Percentiles rank a stretch among this genome's conserved stretches.
phyloP scores from a whole-genome alignment of 2,329 filamentous ascomycete species.

The Colletotrichum lentis region DNA sequence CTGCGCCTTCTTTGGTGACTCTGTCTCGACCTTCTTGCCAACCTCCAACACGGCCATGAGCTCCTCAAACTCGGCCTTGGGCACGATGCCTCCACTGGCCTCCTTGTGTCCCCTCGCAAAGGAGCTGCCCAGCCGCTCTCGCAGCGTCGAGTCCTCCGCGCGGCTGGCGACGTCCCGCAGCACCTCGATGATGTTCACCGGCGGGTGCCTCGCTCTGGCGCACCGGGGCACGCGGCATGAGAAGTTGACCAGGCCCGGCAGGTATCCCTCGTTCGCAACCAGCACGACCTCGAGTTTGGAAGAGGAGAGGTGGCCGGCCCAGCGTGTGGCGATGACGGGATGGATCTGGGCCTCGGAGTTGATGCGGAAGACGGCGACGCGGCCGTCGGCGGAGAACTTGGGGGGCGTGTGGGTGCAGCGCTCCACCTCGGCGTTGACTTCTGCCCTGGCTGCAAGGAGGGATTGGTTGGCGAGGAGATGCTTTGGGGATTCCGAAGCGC shows the following conservation, averaged over 20 bases:
- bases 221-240: constrained; percentile 69
- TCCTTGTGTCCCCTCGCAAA: constrained; percentile 74
- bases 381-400: constrained; percentile 69
- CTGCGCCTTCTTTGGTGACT: constrained; percentile 41
- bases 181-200: constrained; percentile 70
- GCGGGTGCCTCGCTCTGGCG: constrained; percentile 60
- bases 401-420: constrained; percentile 68
- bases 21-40: constrained; percentile 59
- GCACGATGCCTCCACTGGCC: constrained; percentile 70
- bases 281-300: constrained; percentile 69
- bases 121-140: constrained; percentile 64
- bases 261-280: constrained; percentile 72
- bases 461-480: constrained; percentile 58
- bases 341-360: constrained; percentile 69
- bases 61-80: constrained; percentile 69
- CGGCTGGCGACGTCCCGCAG: constrained; percentile 60
- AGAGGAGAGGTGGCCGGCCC: constrained; percentile 68
- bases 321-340: constrained; percentile 71
- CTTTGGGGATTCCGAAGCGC: constrained; percentile 58
- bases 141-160: constrained; percentile 50
- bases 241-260: constrained; percentile 71
- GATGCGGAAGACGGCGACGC: constrained; percentile 70
- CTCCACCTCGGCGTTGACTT: constrained; percentile 69
- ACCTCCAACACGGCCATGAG: constrained; percentile 66
- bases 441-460: constrained; percentile 62